Base-by-base conservation (phyloP, 2,329 filamentous ascomycete species). In the Cladophialophora exuberans region DNA sequence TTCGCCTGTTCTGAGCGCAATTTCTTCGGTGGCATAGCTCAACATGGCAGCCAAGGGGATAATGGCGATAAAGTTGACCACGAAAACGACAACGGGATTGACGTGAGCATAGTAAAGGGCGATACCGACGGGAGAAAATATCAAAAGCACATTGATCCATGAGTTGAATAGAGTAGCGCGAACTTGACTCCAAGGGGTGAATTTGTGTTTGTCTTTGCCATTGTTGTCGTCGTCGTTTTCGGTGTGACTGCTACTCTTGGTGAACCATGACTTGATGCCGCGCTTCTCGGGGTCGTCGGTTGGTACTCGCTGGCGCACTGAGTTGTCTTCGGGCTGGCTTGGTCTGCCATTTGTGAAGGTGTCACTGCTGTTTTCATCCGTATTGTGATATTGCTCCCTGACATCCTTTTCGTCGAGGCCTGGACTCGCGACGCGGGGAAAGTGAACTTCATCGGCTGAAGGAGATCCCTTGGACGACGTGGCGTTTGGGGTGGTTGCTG, bases 31-130 rank as follows among this genome's bases (percentile, higher is more conserved):
- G 0, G 90, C 89, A 66, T 88, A 96, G 64, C 88, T 87, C 20
- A 97, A 79, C 77, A 96, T 86, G 11, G 87, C 89, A 2, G 93
- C 93, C 35, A 97, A 79, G 0, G 92, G 92, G 56, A 97, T 86
- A 64, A 97, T 96, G 58, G 92, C 93, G 61, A 97, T 82, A 66
- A 97, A 97, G 75, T 97, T 97, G 72, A 97, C 82, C 52, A 92
- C 83, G 66, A 97, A 97, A 42, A 94, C 78, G 17, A 79, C 81
- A 54, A 87, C 78, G 2, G 79, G 76, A 66, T 81, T 77, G 47
- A 88, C 74, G 9, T 75, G 61, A 15, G 84, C 73, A 66, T 87
- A 90, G 65, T 89, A 83, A 48, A 93, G 70, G 1, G 82, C 88
- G 31, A 65, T 64, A 13, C 63, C 63, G 26, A 63, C 49, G 2